Percentiles rank a stretch among this genome's conserved stretches.
phyloP scores from a whole-genome alignment of 2,329 filamentous ascomycete genomes.

The Paecilomyces niveus region DNA sequence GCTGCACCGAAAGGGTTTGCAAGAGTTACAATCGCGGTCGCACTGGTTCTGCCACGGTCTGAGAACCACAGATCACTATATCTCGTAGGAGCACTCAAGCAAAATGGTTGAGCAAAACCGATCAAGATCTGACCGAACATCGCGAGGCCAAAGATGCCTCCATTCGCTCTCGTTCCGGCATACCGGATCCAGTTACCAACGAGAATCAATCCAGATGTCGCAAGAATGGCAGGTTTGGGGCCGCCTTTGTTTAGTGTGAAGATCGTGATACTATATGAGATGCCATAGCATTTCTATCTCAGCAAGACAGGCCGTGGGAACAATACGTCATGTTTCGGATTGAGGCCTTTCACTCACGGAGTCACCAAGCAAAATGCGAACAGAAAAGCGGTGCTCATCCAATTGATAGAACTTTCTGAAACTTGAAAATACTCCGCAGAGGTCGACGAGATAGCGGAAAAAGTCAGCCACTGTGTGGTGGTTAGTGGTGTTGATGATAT shows the following conservation, averaged over 20 bases:
- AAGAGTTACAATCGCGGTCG: constrained; percentile 75
- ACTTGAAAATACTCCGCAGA: constrained; percentile 70
- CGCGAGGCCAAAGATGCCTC: constrained; percentile 64
- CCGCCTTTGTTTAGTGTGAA: constrained; percentile 69
- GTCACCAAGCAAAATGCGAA: constrained; percentile 72
- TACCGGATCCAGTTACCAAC: constrained; percentile 89
- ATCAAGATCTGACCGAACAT: constrained; percentile 91
- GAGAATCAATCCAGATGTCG: constrained; percentile 65
- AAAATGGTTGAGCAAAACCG: constrained; percentile 85
- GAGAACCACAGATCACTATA: constrained; percentile 97
- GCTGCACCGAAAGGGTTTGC: constrained; percentile 89
- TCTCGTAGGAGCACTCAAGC: constrained; percentile 77
- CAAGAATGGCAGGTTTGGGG: constrained; percentile 69
- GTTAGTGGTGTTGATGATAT: neutral
- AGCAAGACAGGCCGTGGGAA: neutral
- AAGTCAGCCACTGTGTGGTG: constrained; percentile 71
- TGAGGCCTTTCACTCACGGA: constrained; percentile 43
- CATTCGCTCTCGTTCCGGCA: constrained; percentile 54
- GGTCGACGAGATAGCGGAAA: constrained; percentile 71
- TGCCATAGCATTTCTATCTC: neutral
- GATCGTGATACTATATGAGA: constrained; percentile 50
- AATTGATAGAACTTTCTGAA: constrained; percentile 73
- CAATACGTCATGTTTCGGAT: neutral
- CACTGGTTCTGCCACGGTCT: constrained; percentile 70
- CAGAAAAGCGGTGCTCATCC: constrained; percentile 81